Evolutionary conservation across 164 flowering plant species (phyloP).

Genomic region (Platanus orientalis): DNA sequence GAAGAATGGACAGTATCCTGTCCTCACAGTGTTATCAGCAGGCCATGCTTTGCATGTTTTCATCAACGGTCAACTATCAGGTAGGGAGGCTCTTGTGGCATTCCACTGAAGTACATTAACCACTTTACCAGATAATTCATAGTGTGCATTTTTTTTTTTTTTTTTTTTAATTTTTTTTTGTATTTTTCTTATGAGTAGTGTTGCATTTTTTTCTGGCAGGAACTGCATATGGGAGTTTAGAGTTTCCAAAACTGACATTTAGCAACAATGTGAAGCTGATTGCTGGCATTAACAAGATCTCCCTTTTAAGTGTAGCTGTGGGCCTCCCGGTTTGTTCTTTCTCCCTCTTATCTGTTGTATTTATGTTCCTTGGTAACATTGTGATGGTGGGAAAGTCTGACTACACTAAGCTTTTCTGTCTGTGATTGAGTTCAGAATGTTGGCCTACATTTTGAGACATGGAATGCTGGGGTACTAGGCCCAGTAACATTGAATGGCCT

Average conservation of each 20-base stretch:
- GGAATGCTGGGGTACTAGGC: constrained; percentile 98
- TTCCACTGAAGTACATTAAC: constrained; percentile 30
- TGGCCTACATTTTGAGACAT: constrained; percentile 74
- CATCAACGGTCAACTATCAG: constrained; percentile 67
- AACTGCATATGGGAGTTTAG: constrained; percentile 60
- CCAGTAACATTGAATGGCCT: constrained; percentile 79
- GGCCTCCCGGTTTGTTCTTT: constrained; percentile 77
- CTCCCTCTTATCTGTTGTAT: background rate
- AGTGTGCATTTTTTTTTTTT: too few species aligned
- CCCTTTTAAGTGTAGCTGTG: constrained; percentile 73
- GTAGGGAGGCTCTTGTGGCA: constrained; percentile 49
- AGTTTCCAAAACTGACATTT: constrained; percentile 59
- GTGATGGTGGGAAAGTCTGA: background rate
- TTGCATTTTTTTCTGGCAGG: constrained; percentile 38
- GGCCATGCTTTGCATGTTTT: constrained; percentile 88
- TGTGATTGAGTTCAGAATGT: constrained; percentile 56
- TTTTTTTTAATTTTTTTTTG: background rate
- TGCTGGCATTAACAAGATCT: constrained; percentile 70
- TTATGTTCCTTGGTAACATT: background rate
- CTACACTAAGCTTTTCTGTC: background rate
- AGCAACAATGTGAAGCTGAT: constrained; percentile 45
- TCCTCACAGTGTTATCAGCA: constrained; percentile 71
- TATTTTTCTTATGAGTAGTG: background rate
- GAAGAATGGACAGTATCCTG: constrained; percentile 52
- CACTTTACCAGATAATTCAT: background rate